Evolutionary conservation across 148 eudicot genomes (phyloP).

Genomic region (Cornus kousa): DNA sequence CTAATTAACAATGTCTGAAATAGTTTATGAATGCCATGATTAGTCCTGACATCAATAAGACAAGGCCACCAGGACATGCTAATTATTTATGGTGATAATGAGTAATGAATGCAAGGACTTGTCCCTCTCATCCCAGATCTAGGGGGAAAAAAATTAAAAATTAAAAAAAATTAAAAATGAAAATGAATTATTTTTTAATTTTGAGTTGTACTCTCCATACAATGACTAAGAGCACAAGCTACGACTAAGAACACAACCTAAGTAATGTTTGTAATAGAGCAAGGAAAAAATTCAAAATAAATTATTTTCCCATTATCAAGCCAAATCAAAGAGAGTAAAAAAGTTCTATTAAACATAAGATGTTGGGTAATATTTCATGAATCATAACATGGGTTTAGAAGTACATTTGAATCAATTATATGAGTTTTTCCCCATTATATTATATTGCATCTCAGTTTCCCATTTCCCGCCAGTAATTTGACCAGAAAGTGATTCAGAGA

Average conservation of each 20-base stretch:
- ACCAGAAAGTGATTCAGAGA: slow-evolving; percentile 34
- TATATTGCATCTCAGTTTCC: no score
- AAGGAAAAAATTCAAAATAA: no score
- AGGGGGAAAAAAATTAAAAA: no score
- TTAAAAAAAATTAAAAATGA: neutral
- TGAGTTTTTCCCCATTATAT: no score
- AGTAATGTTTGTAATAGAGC: no score
- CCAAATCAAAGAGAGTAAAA: neutral
- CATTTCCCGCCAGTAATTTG: slow-evolving; percentile 20
- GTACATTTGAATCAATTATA: no score
- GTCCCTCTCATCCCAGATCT: neutral
- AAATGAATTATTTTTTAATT: no score
- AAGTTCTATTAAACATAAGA: neutral
- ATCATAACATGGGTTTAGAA: no score
- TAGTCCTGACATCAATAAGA: neutral
- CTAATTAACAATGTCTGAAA: neutral
- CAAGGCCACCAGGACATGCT: neutral
- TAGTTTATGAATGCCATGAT: neutral
- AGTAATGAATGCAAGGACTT: neutral
- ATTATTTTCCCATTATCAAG: neutral
- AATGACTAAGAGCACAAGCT: no score
- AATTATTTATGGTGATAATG: neutral
- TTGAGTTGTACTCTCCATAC: no score
- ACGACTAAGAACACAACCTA: no score
- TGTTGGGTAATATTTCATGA: neutral